Evolutionary conservation across 257 asterid genomes (phyloP).

Genomic region (Solanum dulcamara): DNA sequence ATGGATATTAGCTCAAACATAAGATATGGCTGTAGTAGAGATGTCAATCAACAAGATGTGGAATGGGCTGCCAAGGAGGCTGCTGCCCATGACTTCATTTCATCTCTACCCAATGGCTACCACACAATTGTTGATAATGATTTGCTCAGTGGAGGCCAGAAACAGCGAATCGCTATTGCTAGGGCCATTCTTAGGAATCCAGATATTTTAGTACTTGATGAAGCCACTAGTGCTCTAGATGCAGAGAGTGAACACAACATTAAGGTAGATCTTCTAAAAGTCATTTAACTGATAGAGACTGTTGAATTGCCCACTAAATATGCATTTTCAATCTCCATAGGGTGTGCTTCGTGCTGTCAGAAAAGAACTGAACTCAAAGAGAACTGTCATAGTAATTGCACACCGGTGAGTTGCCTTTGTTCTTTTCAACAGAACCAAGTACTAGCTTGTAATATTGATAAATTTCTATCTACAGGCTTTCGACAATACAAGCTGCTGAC

Average conservation of each 20-base stretch:
- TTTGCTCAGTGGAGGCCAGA: constrained; percentile 97
- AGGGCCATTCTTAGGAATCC: constrained; percentile 91
- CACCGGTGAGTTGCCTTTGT: constrained; percentile 44
- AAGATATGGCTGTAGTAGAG: constrained; percentile 71
- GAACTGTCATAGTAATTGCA: constrained; percentile 76
- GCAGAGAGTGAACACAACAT: constrained; percentile 94
- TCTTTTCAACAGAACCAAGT: background rate
- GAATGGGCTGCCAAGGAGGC: constrained; percentile 94
- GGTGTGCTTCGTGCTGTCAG: constrained; percentile 60
- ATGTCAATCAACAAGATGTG: constrained; percentile 54
- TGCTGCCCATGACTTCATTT: constrained; percentile 78
- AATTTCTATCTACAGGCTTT: constrained; percentile 47
- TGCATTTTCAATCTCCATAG: constrained; percentile 18
- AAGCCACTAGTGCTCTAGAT: constrained; percentile 96
- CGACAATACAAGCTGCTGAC: constrained; percentile 84
- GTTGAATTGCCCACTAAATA: constrained; percentile 3
- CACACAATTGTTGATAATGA: constrained; percentile 88
- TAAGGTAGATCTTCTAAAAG: constrained; percentile 33
- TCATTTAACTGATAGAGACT: background rate
- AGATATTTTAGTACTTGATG: constrained; percentile 78
- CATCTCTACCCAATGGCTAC: constrained; percentile 70
- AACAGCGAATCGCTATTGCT: constrained; percentile 93
- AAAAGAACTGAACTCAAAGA: constrained; percentile 44
- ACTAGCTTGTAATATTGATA: constrained; percentile 1
- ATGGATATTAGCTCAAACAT: constrained; percentile 82